Base-by-base conservation (phyloP, 768 basidiomycete species). In the Tubosaeta sp. region DNA sequence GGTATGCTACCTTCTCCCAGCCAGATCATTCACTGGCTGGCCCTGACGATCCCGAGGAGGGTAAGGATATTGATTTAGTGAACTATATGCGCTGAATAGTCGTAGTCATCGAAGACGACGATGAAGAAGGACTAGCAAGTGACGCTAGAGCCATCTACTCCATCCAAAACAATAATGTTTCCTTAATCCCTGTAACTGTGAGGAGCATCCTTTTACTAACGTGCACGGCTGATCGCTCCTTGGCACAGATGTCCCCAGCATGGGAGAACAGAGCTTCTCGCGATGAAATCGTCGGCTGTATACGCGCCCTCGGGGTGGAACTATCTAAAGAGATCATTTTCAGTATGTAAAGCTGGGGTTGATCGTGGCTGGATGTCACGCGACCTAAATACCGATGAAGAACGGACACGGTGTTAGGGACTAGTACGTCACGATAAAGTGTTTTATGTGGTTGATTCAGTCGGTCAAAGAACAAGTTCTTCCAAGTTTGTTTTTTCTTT, bases 1-100 rank as follows among this genome's bases (percentile, higher is more conserved):
- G 82, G 64, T 89, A 90, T 64, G 83, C 81, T 21, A 79, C 75
- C 59, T 94, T 86, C 65, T 81, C 83, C 16, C 67, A 77, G 36
- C 83, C 81, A n/a, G 74, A 77, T 30, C 78, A 77, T 53, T 87
- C 82, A 1, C 67, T 73, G 27, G 65, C 62, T 42, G 65, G 65
- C 29, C 49, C 69, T 27, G 63, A 69, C 18, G 62, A 65, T 48
- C 53, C 60, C 47, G 57, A 48, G 35, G 59, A 61, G 42, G 59
- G 73, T 70, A 44, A 52, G 55, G 18, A 10, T 35, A 24, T 35
- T 34, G 38, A 49, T 8, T 4, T 24, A 13, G 12, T n/a, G 19
- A 25, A 21, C 3, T 43, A 10, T 43, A 24, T 42, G 32, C 0
- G 19, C 59, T 52, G 49, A 59, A n/a, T 42, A 30, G 55, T 62